Conservation (phyloP, 176 grass and related monocot genomes). For the Pontederia paniculata region DNA sequence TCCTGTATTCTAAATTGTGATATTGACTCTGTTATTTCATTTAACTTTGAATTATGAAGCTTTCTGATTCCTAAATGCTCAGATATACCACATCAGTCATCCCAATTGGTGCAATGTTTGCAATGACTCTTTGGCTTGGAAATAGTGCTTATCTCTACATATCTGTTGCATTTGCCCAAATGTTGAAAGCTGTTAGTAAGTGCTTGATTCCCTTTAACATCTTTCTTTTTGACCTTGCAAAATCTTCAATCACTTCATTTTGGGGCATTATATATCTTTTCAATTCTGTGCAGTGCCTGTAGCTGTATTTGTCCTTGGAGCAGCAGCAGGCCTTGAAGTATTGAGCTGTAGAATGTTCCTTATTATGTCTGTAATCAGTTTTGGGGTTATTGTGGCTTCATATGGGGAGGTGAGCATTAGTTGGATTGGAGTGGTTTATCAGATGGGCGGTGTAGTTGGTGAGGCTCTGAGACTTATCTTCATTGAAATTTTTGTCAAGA, state of each 20-base stretch:
- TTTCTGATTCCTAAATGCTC: conserved; percentile 22
- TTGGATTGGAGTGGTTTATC: conserved; percentile 94
- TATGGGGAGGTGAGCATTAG: conserved; percentile 85
- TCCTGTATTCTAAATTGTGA: not conserved
- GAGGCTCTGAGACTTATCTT: conserved; percentile 93
- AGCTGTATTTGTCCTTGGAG: conserved; percentile 86
- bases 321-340: conserved; percentile 83
- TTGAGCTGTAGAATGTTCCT: conserved; percentile 78
- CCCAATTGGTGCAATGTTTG: conserved; percentile 98
- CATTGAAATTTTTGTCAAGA: conserved; percentile 97
- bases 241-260: not conserved
- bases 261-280: not conserved
- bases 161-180: conserved; percentile 99
- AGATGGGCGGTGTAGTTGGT: conserved; percentile 92
- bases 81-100: conserved; percentile 94
- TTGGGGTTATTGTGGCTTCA: conserved; percentile 91
- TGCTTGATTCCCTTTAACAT: not conserved
- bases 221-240: not conserved
- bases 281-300: conserved; percentile 70
- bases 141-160: conserved; percentile 98
- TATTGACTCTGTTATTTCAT: not conserved
- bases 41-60: not conserved
- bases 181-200: conserved; percentile 99
- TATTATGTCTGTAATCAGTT: conserved; percentile 89
- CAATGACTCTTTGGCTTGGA: conserved; percentile 95